Base-by-base conservation (phyloP, 2,329 filamentous ascomycete species). In the Cryphonectria naterciae region DNA sequence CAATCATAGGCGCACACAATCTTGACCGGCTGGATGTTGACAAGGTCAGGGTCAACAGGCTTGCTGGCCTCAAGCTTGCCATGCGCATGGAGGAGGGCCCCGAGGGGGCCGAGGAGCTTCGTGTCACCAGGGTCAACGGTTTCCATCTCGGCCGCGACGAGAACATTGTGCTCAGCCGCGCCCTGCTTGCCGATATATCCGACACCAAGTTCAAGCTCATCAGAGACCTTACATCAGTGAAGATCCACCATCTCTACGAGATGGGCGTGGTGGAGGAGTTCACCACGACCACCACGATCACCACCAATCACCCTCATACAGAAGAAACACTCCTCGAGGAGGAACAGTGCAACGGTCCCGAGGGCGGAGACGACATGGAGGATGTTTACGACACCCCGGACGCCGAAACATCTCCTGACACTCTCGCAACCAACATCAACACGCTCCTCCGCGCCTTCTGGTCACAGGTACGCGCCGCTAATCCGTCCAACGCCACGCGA, bases 181-280 rank as follows among this genome's bases (percentile, higher is more conserved):
- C 94, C 70, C 88, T 95, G 37, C 89, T 94, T 39, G 89, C 92
- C 70, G 91, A 93, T 74, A 87, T 94, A 49, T 88, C 89, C 32
- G 95, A 98, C 80, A 93, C 94, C 19, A 91, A 95, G 70, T 98
- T 98, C 79, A 92, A 91, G 13, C 88, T 93, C 39, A 85, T 95
- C 37, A 89, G 92, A 63, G 93, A 97, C 76, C 81, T 88, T 4
- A 85, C 80, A 19, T 72, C 80, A 0, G 77, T 77, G 39, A 81
- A 79, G 73, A 74, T 81, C 56, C 79, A 81, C 66, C 79, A 81
- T 46, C 73, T 81, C 7, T 79, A 92, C 69, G 87, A 91, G 73
- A 84, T 97, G 66, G 93, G 97, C 75, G 80, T 97, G 71, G 80
- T 96, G 68, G 90, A 93, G 75, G 80, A 80, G 28, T 78, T 79